phyloP scores from a whole-genome alignment of 768 basidiomycete species.

The Agaricus blazei region DNA sequence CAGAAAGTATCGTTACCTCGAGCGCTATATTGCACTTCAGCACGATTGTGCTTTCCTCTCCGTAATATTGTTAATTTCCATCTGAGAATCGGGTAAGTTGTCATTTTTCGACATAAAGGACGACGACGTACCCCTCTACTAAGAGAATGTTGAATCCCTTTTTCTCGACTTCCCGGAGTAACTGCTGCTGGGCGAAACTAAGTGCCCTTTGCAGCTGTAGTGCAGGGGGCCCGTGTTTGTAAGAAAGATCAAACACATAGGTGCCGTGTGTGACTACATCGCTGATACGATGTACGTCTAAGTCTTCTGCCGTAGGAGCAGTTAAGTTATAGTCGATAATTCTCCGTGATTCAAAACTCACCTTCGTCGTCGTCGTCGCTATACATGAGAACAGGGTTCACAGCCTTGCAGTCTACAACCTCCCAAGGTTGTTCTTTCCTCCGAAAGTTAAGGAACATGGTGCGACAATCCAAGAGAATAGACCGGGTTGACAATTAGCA shows the following conservation, averaged over 20 bases:
- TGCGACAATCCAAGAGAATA: not conserved
- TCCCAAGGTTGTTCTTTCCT: conserved; percentile 69
- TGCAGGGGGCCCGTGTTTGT: conserved; percentile 29
- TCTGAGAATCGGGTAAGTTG: conserved; percentile 27
- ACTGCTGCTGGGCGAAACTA: conserved; percentile 57
- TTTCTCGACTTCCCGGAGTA: conserved; percentile 49
- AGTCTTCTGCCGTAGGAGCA: conserved; percentile 31
- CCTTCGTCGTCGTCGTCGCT: conserved; percentile 61
- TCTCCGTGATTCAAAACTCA: conserved; percentile 19
- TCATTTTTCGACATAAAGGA: conserved; percentile 4
- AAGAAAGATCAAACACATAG: conserved; percentile 58
- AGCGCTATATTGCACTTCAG: conserved; percentile 67
- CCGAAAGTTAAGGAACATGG: conserved; percentile 41
- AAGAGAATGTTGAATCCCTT: conserved; percentile 62
- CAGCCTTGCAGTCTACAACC: conserved; percentile 61
- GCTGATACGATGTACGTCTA: conserved; percentile 54
- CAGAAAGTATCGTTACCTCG: conserved; percentile 36
- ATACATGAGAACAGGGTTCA: conserved; percentile 63
- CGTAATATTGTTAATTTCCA: conserved; percentile 67
- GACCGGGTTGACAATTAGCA: conserved; percentile 1
- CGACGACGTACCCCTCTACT: conserved; percentile 51
- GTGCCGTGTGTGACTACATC: conserved; percentile 51
- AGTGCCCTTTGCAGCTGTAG: conserved; percentile 49
- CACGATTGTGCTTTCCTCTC: conserved; percentile 54
- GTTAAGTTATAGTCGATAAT: not conserved